Evolutionary conservation across 768 basidiomycete species (phyloP), one percentile per base, ranked within the genome.

Genomic region (Naganishia antarctica): DNA sequence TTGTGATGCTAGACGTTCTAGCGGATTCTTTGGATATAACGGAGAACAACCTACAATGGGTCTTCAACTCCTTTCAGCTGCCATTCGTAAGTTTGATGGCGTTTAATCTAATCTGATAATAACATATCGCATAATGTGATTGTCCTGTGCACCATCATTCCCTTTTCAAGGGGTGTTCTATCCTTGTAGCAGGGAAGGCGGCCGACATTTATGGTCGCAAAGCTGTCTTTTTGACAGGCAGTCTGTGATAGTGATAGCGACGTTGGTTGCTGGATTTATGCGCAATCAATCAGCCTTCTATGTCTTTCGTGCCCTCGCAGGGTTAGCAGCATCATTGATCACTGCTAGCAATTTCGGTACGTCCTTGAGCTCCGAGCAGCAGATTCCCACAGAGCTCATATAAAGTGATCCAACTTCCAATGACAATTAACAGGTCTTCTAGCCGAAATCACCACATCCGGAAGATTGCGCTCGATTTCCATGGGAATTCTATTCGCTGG

Each of bases 401-500:
- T 32, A 29, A 7, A 25, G 28, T 29, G 9, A 21, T 29, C n/a
- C 15, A 25, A 23, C 26, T 18, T 23, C 21, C 50, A 25, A 18
- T 21, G 37, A 13, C 21, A 43, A 66, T 16, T 69, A 71, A n/a
- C 50, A 57, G 53, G 53, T 41, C 32, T 57, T 7, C 34, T 57
- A 7, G 53, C 53, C 1, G 53, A 40, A 40, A 37, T 23, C 21
- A 57, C 53, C 6, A 34, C 34, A 11, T n/a, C 53, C 11, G 91
- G 9, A 84, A 87, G 0, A 75, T 85, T 1, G 91, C 90, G 0
- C 92, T 93, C 53, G 4, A 57, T 57, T 21, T 32, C 53, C 6
- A 1, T 57, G 4, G 53, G 31, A 23, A 57, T 40, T 2, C 32
- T 57, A 16, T 9, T 57, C 5, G 37, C 53, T 4, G 34, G 53